Evolutionary conservation across 352 stramenopile species (phyloP), one percentile per base, ranked within the genome.

Genomic region (Phytopythium oedochilum): DNA sequence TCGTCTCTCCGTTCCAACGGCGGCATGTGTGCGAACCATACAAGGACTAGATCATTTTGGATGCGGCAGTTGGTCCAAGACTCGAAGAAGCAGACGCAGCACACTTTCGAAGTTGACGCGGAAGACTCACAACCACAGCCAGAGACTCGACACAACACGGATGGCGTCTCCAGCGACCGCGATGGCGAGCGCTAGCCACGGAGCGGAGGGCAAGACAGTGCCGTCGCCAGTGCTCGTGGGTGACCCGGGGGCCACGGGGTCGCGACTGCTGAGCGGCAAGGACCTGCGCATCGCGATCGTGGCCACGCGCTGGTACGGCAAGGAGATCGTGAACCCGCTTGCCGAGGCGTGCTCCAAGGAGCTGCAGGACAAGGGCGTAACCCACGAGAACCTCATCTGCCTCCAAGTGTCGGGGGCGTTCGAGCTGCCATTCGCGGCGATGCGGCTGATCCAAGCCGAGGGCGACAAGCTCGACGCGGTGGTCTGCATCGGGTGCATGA

Each of bases 381-480:
- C 51, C 9, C 57, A 63, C 20, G 55, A 74, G 14, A 48, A 80
- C 42, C 61, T 95, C 52, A 63, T 74, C 15, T 35, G 69, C 9
- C 55, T 88, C 18, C 59, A 97, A 52, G 96, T 98, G 28, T 79
- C 96, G 0, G 97, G 97, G 12, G 80, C 89, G 2, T 99, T 91
- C 59, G 97, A 99, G 78, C 70, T 99, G 17, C 96, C 97, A 14
- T 95, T 96, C 47, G 89, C 92, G 11, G 96, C 97, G 18, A 81
- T 85, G 17, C 77, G 74, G 1, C 52, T 92, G 58, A 83, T 94
- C 40, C 43, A 87, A 55, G 89, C 75, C 42, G 83, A 83, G 61
- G 59, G 73, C 22, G 71, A 89, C 20, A 87, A 85, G 3, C 83
- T 98, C 18, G 96, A 99, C 71, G 94, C 92, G 15, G 94, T 99